Evolutionary conservation across 2,329 filamentous ascomycete species (phyloP).

Genomic region (Cordyceps militaris): DNA sequence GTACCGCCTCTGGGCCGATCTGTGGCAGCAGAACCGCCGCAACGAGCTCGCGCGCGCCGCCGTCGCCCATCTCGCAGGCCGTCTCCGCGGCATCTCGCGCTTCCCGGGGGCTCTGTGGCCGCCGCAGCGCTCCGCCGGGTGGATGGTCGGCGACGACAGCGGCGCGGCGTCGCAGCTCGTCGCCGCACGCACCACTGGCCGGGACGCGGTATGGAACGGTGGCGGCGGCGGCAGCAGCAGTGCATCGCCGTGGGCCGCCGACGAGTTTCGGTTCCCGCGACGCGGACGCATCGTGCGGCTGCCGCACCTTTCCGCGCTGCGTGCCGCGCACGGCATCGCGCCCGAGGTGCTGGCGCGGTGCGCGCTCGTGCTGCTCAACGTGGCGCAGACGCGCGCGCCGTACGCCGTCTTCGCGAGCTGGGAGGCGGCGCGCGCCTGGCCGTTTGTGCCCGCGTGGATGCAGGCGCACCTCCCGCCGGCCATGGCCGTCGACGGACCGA

Average conservation of each 20-base stretch:
- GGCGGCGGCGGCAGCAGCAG: slow-evolving; percentile 17
- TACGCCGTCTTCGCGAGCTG: slow-evolving; percentile 29
- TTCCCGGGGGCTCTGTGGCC: slow-evolving; percentile 27
- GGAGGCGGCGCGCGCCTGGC: slow-evolving; percentile 30
- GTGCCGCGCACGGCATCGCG: slow-evolving; percentile 17
- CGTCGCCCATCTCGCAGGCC: slow-evolving; percentile 24
- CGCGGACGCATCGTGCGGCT: slow-evolving; percentile 24
- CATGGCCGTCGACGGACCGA: slow-evolving; percentile 32
- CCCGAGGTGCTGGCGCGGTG: slow-evolving; percentile 26
- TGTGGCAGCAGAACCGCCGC: slow-evolving; percentile 24
- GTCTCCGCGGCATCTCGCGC: slow-evolving; percentile 30
- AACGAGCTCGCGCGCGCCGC: slow-evolving; percentile 22
- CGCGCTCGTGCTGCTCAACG: slow-evolving; percentile 28
- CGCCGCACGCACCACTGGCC: neutral
- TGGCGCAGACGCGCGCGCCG: slow-evolving; percentile 24
- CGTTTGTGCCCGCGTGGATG: slow-evolving; percentile 31
- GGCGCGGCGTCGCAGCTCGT: slow-evolving; percentile 16
- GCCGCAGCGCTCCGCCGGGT: slow-evolving; percentile 24
- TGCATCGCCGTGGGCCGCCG: slow-evolving; percentile 25
- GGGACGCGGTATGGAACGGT: slow-evolving; percentile 17
- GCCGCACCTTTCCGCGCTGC: slow-evolving; percentile 19
- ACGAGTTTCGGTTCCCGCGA: slow-evolving; percentile 25
- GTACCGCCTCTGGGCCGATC: slow-evolving; percentile 26
- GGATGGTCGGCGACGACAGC: slow-evolving; percentile 28
- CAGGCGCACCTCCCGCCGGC: slow-evolving; percentile 27